Evolutionary conservation across 2,329 filamentous ascomycete species (phyloP).

Genomic region (Fusarium sp.): DNA sequence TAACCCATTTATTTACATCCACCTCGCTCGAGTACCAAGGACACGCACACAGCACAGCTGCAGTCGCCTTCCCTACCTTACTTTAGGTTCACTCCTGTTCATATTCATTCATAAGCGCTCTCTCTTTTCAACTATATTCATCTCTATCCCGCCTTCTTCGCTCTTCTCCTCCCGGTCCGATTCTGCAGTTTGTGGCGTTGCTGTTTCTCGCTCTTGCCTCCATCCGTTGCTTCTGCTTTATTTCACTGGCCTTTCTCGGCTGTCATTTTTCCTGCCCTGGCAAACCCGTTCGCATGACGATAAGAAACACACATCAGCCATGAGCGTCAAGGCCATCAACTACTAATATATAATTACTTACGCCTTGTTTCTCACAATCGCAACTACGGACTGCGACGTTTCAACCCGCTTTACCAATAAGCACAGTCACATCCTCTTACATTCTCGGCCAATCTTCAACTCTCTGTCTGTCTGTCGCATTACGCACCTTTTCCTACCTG

Average conservation of each 20-base stretch:
- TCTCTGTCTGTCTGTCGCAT: neutral
- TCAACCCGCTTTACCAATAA: neutral
- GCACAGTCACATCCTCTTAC: neutral
- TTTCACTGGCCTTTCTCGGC: constrained; percentile 15
- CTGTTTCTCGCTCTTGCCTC: constrained; percentile 21
- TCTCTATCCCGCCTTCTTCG: neutral
- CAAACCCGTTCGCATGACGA: constrained; percentile 30
- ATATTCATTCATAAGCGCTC: constrained; percentile 11
- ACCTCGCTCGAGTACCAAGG: constrained; percentile 6
- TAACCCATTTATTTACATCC: constrained; percentile 37
- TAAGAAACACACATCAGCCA: constrained; percentile 28
- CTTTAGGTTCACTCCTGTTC: neutral
- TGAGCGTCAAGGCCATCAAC: constrained; percentile 31
- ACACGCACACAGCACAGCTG: neutral
- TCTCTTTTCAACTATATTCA: neutral
- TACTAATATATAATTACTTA: constrained; percentile 33
- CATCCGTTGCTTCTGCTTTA: constrained; percentile 18
- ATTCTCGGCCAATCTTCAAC: neutral
- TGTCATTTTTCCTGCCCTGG: constrained; percentile 15
- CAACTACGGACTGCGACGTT: neutral
- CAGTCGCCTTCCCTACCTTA: neutral
- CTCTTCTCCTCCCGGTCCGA: neutral
- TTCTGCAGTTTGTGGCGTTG: constrained; percentile 28
- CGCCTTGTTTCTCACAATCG: constrained; percentile 6
- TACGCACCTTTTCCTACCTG: constrained; percentile 2